phyloP scores from a whole-genome alignment of 768 basidiomycete species.

The Leccinum uliginosum region DNA sequence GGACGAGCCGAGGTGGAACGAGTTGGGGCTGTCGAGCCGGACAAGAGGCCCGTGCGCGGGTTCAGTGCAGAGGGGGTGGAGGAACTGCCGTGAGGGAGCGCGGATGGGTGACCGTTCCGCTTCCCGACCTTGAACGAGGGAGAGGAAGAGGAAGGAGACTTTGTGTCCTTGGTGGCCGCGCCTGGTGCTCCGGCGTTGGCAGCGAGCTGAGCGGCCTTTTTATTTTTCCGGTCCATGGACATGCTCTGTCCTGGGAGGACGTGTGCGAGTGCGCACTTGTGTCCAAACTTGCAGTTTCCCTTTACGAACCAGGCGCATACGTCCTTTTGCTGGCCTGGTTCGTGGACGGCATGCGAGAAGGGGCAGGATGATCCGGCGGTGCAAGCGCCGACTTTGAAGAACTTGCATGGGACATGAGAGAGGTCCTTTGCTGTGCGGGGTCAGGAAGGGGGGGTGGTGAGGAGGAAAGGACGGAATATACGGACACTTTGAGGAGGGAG shows the following conservation, averaged over 20 bases:
- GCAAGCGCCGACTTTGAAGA: slow-evolving; percentile 92
- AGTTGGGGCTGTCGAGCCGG: slow-evolving; percentile 69
- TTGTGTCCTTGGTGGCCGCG: slow-evolving; percentile 28
- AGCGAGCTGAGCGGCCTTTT: slow-evolving; percentile 79
- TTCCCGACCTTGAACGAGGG: slow-evolving; percentile 31
- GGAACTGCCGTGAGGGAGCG: slow-evolving; percentile 13
- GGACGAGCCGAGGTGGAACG: slow-evolving; percentile 48
- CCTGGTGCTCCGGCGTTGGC: slow-evolving; percentile 41
- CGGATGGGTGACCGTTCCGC: slow-evolving; percentile 31
- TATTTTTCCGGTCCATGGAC: slow-evolving; percentile 97
- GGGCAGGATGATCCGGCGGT: slow-evolving; percentile 92
- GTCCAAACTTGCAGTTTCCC: slow-evolving; percentile 81
- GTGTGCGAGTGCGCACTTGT: slow-evolving; percentile 90
- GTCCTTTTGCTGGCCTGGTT: slow-evolving; percentile 77
- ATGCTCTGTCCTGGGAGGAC: slow-evolving; percentile 90
- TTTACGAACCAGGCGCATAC: slow-evolving; percentile 90
- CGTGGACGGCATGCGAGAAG: slow-evolving; percentile 79
- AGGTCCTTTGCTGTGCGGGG: slow-evolving; percentile 69
- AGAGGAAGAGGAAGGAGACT: slow-evolving; percentile 4
- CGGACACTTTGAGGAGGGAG: slow-evolving; percentile 31
- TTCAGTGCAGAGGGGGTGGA: slow-evolving; percentile 7
- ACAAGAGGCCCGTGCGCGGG: slow-evolving; percentile 26
- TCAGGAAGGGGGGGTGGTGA: neutral
- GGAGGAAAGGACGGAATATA: slow-evolving; percentile 5
- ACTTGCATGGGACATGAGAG: slow-evolving; percentile 96